Evolutionary conservation across 169 alveolate genomes (phyloP), one percentile per base, ranked within the genome.

Genomic region (Ichthyophthirius multifiliis): DNA sequence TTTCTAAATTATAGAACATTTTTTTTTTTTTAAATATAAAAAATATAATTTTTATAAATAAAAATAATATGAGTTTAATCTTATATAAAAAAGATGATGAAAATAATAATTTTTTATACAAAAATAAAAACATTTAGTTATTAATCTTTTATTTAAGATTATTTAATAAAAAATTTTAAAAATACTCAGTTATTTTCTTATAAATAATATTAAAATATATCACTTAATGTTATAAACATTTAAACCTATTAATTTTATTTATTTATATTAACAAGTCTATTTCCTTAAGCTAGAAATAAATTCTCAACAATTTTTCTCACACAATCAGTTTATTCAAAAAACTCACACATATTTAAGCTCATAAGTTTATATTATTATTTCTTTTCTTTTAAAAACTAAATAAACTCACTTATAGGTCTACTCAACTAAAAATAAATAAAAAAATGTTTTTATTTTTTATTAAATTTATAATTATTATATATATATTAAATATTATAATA

Each of bases 261-360:
- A 45, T 78, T 78, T 27, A 78, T 20, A n/a, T 73, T 64, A 12
- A 78, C 84, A 43, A 78, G 65, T 32, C 84, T 78, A 43, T 75
- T 75, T 34, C 79, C 55, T 27, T 74, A 78, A 13, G 84, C 67
- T 18, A 78, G 37, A 23, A 78, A 43, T 78, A 78, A 46, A 44
- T 78, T 78, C 45, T 78, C 84, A 31, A 78, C 84, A 16, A 78
- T 78, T 73, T 78, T 65, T 32, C 47, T 43, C 27, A 30, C 31
- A 43, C 37, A n/a, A 43, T 65, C 73, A 9, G 30, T 78, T 43
- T 73, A 67, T 63, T 12, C 39, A 18, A 65, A 78, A 78, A 20
- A 65, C 18, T 78, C 73, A 74, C 44, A 64, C 6, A 64, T 67
- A 43, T 30, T 67, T 43, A n/a, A 78, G 18, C 48, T 43, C 46